Conservation (phyloP, 768 basidiomycete genomes). For the Gloeophyllum trabeum region DNA sequence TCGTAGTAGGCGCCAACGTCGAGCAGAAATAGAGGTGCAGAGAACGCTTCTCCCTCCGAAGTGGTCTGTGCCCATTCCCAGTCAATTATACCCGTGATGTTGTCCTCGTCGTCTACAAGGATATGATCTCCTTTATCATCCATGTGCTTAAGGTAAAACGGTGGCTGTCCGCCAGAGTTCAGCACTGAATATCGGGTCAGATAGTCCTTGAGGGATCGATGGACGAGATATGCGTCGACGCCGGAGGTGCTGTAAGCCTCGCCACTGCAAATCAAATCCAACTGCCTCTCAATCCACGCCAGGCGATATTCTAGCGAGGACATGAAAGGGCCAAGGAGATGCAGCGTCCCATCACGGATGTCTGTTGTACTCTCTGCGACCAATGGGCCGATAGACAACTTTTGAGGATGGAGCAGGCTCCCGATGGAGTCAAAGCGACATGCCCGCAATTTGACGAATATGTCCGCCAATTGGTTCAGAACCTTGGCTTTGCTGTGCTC, state of each 20-base stretch:
- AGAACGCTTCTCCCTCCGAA: conserved; percentile 8
- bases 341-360: too few species aligned
- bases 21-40: conserved; percentile 7
- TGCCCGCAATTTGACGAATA: conserved; percentile 1
- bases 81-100: conserved; percentile 16
- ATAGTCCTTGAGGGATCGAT: conserved; percentile 4
- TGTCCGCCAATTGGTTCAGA: conserved; percentile 4
- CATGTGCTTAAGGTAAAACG: conserved; percentile 12
- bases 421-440: conserved; percentile 7
- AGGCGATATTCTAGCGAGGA: background rate
- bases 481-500: background rate
- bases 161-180: background rate
- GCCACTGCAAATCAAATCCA: background rate
- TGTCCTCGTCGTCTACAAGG: conserved; percentile 13
- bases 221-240: conserved; percentile 4
- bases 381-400: background rate
- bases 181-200: too few species aligned
- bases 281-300: background rate
- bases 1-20: conserved; percentile 6
- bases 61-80: conserved; percentile 17
- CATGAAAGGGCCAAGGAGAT: too few species aligned
- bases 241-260: background rate
- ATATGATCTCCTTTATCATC: conserved; percentile 16
- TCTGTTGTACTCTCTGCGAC: too few species aligned
- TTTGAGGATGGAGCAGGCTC: background rate